phyloP scores from a whole-genome alignment of 2,329 filamentous ascomycete species.

The Alternaria triticimaculans region DNA sequence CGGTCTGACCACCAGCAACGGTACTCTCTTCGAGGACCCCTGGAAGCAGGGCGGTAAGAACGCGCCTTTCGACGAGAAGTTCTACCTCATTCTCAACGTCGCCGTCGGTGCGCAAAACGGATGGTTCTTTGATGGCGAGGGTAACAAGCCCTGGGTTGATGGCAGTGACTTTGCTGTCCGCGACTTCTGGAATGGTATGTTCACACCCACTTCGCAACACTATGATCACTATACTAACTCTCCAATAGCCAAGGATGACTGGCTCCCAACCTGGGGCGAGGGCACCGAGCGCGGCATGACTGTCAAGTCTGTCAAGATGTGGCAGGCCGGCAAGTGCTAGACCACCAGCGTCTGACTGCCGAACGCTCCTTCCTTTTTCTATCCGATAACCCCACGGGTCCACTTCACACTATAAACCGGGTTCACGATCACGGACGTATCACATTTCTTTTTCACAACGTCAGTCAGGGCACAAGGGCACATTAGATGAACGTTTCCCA shows the following conservation, averaged over 20 bases:
- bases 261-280: constrained; percentile 73
- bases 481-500: constrained; percentile 5
- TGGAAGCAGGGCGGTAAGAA: constrained; percentile 70
- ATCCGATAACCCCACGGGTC: not conserved
- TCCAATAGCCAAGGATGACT: constrained; percentile 64
- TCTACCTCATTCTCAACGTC: constrained; percentile 77
- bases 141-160: constrained; percentile 77
- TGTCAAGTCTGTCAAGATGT: constrained; percentile 68
- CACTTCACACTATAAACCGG: not conserved
- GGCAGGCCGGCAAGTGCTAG: constrained; percentile 47
- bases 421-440: not conserved
- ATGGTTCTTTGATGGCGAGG: constrained; percentile 71
- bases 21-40: constrained; percentile 65
- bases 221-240: constrained; percentile 58
- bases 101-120: constrained; percentile 80
- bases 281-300: constrained; percentile 64
- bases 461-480: constrained; percentile 2
- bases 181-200: constrained; percentile 36
- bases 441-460: not conserved
- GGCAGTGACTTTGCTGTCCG: constrained; percentile 26
- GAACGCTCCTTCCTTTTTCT: not conserved
- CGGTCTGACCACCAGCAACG: constrained; percentile 64
- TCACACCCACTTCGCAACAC: not conserved
- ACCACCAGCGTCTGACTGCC: not conserved
- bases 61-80: constrained; percentile 76